Evolutionary conservation across 169 alveolate species (phyloP).

Genomic region (Plasmodium falciparum): DNA sequence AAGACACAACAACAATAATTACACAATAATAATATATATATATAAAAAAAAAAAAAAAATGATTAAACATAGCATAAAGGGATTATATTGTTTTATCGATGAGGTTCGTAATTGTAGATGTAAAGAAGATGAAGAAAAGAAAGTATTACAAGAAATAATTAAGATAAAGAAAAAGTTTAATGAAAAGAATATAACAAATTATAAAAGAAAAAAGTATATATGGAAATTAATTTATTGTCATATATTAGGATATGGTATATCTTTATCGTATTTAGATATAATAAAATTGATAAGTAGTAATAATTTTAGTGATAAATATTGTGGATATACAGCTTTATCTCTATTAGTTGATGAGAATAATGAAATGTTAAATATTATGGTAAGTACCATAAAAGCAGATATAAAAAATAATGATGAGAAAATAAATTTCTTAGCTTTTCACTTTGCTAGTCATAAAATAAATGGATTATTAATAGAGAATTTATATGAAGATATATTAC

Average conservation of each 20-base stretch:
- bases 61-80: conserved; percentile 60
- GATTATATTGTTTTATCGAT: conserved; percentile 59
- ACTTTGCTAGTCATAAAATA: conserved; percentile 85
- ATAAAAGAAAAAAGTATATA: conserved; percentile 94
- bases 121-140: conserved; percentile 90
- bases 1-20: background rate
- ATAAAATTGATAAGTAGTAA: conserved; percentile 92
- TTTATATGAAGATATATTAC: conserved; percentile 84
- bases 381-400: conserved; percentile 81
- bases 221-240: conserved; percentile 96
- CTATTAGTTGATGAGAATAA: conserved; percentile 88
- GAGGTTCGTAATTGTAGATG: conserved; percentile 56
- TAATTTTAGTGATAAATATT: conserved; percentile 93
- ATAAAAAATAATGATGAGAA: conserved; percentile 78
- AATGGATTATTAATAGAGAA: conserved; percentile 85
- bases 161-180: conserved; percentile 94
- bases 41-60: conserved; percentile 24
- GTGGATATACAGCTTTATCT: conserved; percentile 96
- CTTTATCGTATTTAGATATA: conserved; percentile 94
- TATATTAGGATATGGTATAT: conserved; percentile 96
- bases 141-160: conserved; percentile 95
- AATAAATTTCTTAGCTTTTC: conserved; percentile 88
- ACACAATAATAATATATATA: background rate
- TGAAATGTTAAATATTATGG: conserved; percentile 83
- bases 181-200: conserved; percentile 90